A percentile compares a stretch with the other conserved stretches of the same genome.
These are phyloP conservation scores for Trichoderma oligosporum DNA, from an alignment of 2,329 filamentous ascomycete genomes.

Conservation along the genomic window DNA sequence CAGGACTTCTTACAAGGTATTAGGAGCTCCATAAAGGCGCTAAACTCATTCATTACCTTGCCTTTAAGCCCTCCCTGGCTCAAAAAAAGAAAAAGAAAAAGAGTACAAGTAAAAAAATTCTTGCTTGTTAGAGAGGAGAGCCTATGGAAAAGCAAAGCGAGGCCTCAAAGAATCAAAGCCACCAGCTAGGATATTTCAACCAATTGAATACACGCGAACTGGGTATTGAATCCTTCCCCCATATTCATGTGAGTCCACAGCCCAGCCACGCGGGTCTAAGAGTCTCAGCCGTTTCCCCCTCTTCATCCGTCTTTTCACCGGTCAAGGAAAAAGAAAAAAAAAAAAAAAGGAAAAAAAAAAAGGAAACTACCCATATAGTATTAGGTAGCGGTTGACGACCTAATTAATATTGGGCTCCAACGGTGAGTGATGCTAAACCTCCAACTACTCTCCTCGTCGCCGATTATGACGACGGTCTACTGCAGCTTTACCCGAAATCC, in stretches of 20 bases:
- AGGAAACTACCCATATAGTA: no score
- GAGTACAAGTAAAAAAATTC: no score
- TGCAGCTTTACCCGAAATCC: conserved; percentile 14
- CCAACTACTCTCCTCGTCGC: conserved; percentile 4
- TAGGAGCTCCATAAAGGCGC: no score
- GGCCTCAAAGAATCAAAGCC: conserved; percentile 8
- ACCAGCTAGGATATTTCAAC: neutral
- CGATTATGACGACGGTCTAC: conserved; percentile 11
- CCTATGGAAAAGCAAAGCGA: neutral
- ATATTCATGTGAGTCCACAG: conserved; percentile 9
- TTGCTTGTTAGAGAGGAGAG: no score
- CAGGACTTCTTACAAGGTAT: no score
- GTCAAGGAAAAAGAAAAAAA: neutral
- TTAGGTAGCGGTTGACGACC: no score
- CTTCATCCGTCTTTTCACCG: neutral
- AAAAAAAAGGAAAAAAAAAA: neutral
- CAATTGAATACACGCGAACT: neutral
- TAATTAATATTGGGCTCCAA: conserved; percentile 13
- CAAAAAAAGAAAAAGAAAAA: no score
- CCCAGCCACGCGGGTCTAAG: conserved; percentile 9
- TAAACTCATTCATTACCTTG: no score
- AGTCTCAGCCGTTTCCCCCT: conserved; percentile 10
- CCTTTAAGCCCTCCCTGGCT: no score
- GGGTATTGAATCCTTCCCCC: neutral
- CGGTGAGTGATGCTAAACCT: conserved; percentile 6